Evolutionary conservation across 257 asterid species (phyloP), one percentile per base, ranked within the genome.

Genomic region (Schizonepeta tenuifolia): DNA sequence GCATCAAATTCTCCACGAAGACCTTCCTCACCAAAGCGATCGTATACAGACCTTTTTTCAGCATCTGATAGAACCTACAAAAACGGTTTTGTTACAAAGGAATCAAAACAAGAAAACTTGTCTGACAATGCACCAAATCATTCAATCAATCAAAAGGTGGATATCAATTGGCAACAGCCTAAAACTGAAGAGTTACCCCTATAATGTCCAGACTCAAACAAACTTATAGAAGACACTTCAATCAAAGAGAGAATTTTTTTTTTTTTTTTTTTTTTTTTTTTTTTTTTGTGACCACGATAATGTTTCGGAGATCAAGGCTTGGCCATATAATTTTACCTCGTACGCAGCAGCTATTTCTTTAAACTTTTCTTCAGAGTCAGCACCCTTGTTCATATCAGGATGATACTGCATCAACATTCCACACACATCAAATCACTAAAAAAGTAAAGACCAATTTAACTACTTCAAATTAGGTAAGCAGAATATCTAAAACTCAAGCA

Each of bases 331-430:
- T 15, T 56, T 40, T 79, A 94, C 99, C 99, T 94, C 99, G 40
- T 94, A 94, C 3, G 99, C 98, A 83, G 99, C 97, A 76, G 87
- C 87, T 65, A 94, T 90, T 79, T 91, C 95, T 83, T 95, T 95
- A 43, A 95, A 95, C 80, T 88, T 92, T 43, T 92, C 99, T 86
- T 95, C 98, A 70, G 99, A 81, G 41, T 95, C 96, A 50, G 89
- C 86, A 38, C 60, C 81, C 80, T 88, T 90, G 84, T 89, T 89
- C 96, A 86, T 84, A 82, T 95, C 99, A 69, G 98, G 99, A 83
- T 95, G 99, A 85, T 87, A 92, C 99, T 95, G 89, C 81, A 81
- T 43, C 26, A 24, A 24, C 26, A 24, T 24, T 24, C 73, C 79
- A 72, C 6, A 21, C 7, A 36, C 62, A 75, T 26, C 46, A 63